Conservation (phyloP, 768 basidiomycete species). For the Austroboletus eburneus region DNA sequence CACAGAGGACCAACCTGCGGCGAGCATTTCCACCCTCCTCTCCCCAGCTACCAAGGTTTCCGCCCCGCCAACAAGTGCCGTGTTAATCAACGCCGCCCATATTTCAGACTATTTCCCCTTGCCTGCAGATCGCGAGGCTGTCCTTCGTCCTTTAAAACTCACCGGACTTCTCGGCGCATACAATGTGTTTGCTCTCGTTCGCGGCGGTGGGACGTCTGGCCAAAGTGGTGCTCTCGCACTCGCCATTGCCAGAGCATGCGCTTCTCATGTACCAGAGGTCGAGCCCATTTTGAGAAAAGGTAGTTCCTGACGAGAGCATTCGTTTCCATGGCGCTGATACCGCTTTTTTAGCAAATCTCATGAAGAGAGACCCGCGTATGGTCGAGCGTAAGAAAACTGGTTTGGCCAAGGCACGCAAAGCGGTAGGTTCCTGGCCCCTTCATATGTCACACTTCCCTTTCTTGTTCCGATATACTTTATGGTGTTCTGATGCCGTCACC, state of each 20-base stretch:
- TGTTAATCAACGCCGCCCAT: conserved; percentile 84
- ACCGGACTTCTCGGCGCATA: conserved; percentile 82
- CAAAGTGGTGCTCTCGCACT: conserved; percentile 86
- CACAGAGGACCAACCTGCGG: background rate
- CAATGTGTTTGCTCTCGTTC: conserved; percentile 68
- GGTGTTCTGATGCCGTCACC: conserved; percentile 7
- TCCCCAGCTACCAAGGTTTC: conserved; percentile 16
- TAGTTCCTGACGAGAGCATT: conserved; percentile 24
- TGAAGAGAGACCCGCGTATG: conserved; percentile 93
- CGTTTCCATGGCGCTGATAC: background rate
- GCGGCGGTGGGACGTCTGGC: conserved; percentile 88
- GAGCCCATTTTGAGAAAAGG: conserved; percentile 68
- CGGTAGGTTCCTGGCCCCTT: conserved; percentile 48
- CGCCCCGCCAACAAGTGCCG: conserved; percentile 50
- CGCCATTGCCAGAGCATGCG: conserved; percentile 72
- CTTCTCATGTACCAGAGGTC: conserved; percentile 64
- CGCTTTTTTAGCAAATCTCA: conserved; percentile 60
- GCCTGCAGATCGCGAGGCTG: conserved; percentile 71
- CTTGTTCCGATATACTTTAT: background rate
- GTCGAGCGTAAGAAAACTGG: conserved; percentile 99
- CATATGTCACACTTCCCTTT: background rate
- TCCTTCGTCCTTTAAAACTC: conserved; percentile 80
- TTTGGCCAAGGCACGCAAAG: conserved; percentile 85
- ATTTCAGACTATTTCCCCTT: conserved; percentile 75
- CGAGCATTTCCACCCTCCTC: conserved; percentile 15